Conservation (phyloP, 306 rosid genomes). For the Fagus crenata region DNA sequence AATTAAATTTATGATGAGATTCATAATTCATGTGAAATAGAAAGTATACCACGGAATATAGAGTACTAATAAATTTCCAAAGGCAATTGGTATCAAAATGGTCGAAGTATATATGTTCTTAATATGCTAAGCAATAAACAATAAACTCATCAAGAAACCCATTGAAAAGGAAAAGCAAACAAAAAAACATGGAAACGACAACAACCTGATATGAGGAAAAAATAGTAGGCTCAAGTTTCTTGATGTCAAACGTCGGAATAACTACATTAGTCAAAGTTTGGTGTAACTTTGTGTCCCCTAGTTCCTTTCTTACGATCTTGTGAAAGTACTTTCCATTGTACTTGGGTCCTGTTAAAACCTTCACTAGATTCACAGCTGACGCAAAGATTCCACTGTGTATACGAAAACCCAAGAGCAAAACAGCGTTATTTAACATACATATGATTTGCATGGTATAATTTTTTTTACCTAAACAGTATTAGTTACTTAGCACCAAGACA, state of each 20-base stretch:
- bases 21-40: too few relatives aligned
- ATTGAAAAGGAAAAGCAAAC: background rate
- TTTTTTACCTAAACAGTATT: background rate
- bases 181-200: background rate
- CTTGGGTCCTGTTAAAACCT: slow-evolving; percentile 33
- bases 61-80: too few relatives aligned
- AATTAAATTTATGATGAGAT: too few relatives aligned
- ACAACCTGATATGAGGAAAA: slow-evolving; percentile 30
- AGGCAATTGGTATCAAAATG: too few relatives aligned
- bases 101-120: too few relatives aligned
- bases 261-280: slow-evolving; percentile 33
- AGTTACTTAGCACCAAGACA: background rate
- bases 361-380: background rate
- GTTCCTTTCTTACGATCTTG: background rate
- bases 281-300: slow-evolving; percentile 24
- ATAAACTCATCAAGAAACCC: background rate
- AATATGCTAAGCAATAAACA: background rate
- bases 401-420: slow-evolving; percentile 1
- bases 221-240: slow-evolving; percentile 33
- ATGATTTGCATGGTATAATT: background rate
- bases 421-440: background rate
- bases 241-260: slow-evolving; percentile 31
- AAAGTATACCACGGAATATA: too few relatives aligned
- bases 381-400: slow-evolving; percentile 36
- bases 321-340: slow-evolving; percentile 34